Evolutionary conservation across 805 yeast species (phyloP).

Genomic region (Kodamaea laetipori): DNA sequence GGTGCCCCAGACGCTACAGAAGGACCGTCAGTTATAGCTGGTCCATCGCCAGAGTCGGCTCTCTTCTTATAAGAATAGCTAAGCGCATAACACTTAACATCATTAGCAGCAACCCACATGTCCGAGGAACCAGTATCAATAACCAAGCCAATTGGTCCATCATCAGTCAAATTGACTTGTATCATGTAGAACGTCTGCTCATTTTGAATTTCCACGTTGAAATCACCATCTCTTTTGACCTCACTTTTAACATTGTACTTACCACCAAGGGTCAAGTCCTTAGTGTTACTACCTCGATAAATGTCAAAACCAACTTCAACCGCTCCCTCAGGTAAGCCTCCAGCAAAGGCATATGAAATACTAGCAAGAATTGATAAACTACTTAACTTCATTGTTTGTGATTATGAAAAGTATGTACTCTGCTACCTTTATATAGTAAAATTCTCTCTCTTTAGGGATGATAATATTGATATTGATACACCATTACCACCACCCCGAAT

Average conservation of each 20-base stretch:
- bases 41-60: no score
- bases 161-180: slow-evolving; percentile 26
- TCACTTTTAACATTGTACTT: slow-evolving; percentile 9
- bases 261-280: neutral
- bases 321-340: slow-evolving; percentile 2
- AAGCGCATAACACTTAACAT: slow-evolving; percentile 23
- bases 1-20: no score
- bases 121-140: slow-evolving; percentile 82
- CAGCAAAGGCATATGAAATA: neutral
- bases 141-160: slow-evolving; percentile 30
- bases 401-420: neutral
- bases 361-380: neutral
- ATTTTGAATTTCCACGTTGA: slow-evolving; percentile 24
- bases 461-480: no score
- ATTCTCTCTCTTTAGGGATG: no score
- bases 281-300: slow-evolving; percentile 18
- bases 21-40: no score
- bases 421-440: no score
- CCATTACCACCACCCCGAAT: no score
- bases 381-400: neutral
- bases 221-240: slow-evolving; percentile 20
- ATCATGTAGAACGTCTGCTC: slow-evolving; percentile 32
- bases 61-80: neutral
- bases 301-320: slow-evolving; percentile 21
- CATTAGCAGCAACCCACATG: slow-evolving; percentile 53